These are phyloP conservation scores for Kwoniella europaea DNA, from an alignment of 768 basidiomycete genomes.

Conservation along the genomic window DNA sequence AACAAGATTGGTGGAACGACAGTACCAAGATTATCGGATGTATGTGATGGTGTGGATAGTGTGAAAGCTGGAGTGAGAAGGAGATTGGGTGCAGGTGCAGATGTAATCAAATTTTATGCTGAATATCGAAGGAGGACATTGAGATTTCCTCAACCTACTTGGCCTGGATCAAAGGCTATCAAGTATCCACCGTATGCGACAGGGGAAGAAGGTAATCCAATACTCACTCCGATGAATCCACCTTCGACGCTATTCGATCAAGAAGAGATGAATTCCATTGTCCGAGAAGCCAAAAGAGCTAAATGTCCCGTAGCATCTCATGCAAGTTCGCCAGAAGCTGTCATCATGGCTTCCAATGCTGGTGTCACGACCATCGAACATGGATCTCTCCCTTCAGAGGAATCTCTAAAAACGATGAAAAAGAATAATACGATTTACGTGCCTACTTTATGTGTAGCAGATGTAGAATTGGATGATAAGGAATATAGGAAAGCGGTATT, in stretches of 20 bases:
- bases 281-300: slow-evolving; percentile 20
- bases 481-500: background rate
- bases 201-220: background rate
- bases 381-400: background rate
- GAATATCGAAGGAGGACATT: slow-evolving; percentile 26
- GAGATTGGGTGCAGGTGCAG: slow-evolving; percentile 32
- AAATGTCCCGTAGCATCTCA: slow-evolving; percentile 28
- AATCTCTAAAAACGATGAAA: slow-evolving; percentile 26
- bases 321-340: slow-evolving; percentile 18
- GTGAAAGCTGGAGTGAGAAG: slow-evolving; percentile 21
- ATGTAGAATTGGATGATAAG: background rate
- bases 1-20: slow-evolving; percentile 19
- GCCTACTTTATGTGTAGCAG: slow-evolving; percentile 26
- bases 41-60: slow-evolving; percentile 24
- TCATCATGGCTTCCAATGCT: background rate
- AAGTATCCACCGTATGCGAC: background rate
- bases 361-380: background rate
- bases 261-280: slow-evolving; percentile 36
- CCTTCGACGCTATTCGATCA: slow-evolving; percentile 13
- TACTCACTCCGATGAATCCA: slow-evolving; percentile 5
- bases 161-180: background rate
- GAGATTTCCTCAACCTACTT: slow-evolving; percentile 19
- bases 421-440: slow-evolving; percentile 28
- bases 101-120: slow-evolving; percentile 35
- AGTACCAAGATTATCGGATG: slow-evolving; percentile 17